Conservation (phyloP, 2,329 filamentous ascomycete species). For the Achaetomium macrosporum region DNA sequence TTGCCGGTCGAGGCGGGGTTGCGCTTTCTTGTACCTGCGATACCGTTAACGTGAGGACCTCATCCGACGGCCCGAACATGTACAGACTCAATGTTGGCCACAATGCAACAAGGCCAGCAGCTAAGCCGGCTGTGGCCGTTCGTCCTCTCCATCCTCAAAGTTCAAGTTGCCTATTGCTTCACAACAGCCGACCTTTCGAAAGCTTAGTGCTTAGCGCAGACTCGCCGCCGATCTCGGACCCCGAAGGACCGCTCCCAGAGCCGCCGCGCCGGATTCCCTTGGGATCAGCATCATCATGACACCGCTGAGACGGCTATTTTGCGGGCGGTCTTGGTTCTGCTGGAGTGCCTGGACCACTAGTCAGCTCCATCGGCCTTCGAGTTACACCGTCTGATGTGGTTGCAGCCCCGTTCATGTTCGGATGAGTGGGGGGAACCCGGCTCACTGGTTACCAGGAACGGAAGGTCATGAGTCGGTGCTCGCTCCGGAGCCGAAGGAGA, state of each 20-base stretch:
- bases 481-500: constrained; percentile 7
- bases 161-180: background rate
- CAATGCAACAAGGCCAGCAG: background rate
- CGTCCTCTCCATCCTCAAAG: background rate
- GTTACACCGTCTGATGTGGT: constrained; percentile 16
- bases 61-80: constrained; percentile 13
- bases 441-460: background rate
- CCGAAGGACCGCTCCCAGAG: background rate
- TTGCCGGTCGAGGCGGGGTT: background rate
- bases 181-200: background rate
- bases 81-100: background rate
- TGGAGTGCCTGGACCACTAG: background rate
- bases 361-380: constrained; percentile 10
- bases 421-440: too few species aligned
- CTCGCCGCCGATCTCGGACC: constrained; percentile 6
- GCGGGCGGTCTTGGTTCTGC: background rate
- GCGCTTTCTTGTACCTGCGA: background rate
- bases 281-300: background rate
- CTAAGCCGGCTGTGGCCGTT: background rate
- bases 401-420: background rate
- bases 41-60: background rate
- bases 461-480: constrained; percentile 4
- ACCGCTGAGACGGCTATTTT: background rate
- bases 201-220: background rate
- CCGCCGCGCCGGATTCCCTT: background rate